A percentile compares a stretch with the other conserved stretches of the same genome.
Conservation (phyloP, 345 rosid genomes). For the Eucalyptus victrix region DNA sequence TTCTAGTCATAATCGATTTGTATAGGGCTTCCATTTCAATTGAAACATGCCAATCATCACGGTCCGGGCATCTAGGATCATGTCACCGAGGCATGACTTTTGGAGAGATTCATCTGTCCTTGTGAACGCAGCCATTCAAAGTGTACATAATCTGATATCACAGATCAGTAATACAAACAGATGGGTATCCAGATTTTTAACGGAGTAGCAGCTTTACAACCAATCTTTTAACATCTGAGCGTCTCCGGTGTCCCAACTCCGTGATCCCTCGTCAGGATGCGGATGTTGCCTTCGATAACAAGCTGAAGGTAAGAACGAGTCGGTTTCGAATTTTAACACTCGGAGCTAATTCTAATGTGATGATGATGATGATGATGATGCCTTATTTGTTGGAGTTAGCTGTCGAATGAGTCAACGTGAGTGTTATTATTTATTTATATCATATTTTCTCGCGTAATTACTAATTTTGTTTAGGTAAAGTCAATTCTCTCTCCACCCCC, state of each 20-base stretch:
- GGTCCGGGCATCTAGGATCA: background rate
- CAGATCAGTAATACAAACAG: background rate
- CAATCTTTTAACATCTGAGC: background rate
- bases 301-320: background rate
- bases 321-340: background rate
- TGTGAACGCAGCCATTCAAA: background rate
- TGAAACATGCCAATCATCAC: background rate
- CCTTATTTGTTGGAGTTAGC: background rate
- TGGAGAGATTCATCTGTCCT: background rate
- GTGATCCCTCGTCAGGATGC: background rate
- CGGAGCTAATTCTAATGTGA: background rate
- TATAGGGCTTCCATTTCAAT: background rate
- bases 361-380: background rate
- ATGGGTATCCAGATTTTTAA: background rate
- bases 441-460: background rate
- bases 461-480: background rate
- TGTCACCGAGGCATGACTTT: background rate
- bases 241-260: background rate
- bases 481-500: background rate
- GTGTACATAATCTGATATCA: background rate
- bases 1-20: background rate
- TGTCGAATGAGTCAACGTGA: background rate
- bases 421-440: background rate
- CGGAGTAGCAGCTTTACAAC: background rate
- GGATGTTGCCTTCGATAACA: background rate